Conservation (phyloP, 139 green algal genomes). For the Chlamydomonas incerta region DNA sequence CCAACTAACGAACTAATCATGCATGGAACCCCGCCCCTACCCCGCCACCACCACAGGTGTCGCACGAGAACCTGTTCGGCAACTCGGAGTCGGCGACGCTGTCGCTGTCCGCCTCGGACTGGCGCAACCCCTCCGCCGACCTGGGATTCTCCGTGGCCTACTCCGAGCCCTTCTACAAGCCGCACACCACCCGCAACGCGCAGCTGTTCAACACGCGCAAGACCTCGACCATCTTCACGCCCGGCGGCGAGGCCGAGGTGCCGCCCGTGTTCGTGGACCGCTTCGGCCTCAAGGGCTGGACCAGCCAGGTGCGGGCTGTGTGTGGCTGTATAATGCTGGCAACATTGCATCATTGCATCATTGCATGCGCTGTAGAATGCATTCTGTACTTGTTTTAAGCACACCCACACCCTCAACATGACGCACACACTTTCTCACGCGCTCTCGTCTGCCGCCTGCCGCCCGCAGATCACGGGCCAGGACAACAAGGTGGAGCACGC, state of each 20-base stretch:
- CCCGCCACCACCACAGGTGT: too few species aligned
- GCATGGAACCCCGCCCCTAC: too few species aligned
- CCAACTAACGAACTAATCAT: too few species aligned
- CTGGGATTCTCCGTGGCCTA: constrained; percentile 59
- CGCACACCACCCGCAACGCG: constrained; percentile 65
- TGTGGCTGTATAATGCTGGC: too few species aligned
- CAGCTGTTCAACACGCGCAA: constrained; percentile 91
- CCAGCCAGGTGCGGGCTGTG: constrained; percentile 40
- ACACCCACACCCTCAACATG: too few species aligned
- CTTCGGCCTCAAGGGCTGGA: constrained; percentile 86
- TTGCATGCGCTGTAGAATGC: too few species aligned
- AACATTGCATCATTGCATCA: too few species aligned
- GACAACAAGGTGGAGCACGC: constrained; percentile 72
- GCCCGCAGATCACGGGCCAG: constrained; percentile 47
- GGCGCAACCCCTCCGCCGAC: constrained; percentile 62
- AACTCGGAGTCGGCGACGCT: constrained; percentile 61
- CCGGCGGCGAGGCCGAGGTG: constrained; percentile 83
- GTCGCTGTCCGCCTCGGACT: constrained; percentile 65
- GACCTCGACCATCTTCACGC: constrained; percentile 90
- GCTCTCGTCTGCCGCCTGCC: too few species aligned
- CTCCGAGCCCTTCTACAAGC: constrained; percentile 70
- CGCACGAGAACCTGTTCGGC: constrained; percentile 72
- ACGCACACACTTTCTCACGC: too few species aligned
- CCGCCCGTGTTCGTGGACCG: constrained; percentile 94
- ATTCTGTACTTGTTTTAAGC: too few species aligned